Conservation (phyloP, 1,284 basidiomycete species). For the Apiotrichum siamense region DNA sequence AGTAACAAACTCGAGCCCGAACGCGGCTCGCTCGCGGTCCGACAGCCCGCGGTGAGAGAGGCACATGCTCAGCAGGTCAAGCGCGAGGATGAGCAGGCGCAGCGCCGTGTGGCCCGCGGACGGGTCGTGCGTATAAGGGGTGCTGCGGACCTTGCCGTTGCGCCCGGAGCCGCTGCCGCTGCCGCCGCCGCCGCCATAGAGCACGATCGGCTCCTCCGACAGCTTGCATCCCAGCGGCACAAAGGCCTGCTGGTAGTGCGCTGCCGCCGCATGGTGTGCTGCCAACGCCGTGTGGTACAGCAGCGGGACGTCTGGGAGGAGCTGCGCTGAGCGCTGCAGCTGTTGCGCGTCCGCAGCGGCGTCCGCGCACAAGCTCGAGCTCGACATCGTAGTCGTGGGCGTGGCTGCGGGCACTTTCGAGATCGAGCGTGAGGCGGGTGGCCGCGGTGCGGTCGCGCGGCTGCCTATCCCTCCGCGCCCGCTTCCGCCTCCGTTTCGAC, state of each 20-base stretch:
- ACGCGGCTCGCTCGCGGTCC: constrained; percentile 31
- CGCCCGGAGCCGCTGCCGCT: no score
- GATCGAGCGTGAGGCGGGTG: no score
- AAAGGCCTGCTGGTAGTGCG: constrained; percentile 36
- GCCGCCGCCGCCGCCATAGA: not conserved
- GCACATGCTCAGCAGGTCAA: constrained; percentile 30
- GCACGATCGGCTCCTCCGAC: not conserved
- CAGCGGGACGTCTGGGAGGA: constrained; percentile 9
- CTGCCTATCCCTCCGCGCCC: no score
- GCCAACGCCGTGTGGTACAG: constrained; percentile 32
- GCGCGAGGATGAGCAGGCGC: constrained; percentile 26
- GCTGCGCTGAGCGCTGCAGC: not conserved
- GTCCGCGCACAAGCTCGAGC: no score
- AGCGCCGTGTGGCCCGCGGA: constrained; percentile 24
- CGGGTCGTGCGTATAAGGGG: constrained; percentile 24
- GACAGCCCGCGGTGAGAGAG: constrained; percentile 19
- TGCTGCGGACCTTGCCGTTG: no score
- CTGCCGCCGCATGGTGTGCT: constrained; percentile 26
- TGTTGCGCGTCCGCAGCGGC: no score
- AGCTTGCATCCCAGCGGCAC: constrained; percentile 17
- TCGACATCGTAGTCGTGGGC: no score
- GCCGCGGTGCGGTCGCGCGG: no score
- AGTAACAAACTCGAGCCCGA: constrained; percentile 28
- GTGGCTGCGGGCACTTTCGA: no score
- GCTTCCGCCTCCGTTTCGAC: no score